Evolutionary conservation across 495 filamentous ascomycete genomes (phyloP), one percentile per base, ranked within the genome.

Genomic region (Aeminium ludgeri): DNA sequence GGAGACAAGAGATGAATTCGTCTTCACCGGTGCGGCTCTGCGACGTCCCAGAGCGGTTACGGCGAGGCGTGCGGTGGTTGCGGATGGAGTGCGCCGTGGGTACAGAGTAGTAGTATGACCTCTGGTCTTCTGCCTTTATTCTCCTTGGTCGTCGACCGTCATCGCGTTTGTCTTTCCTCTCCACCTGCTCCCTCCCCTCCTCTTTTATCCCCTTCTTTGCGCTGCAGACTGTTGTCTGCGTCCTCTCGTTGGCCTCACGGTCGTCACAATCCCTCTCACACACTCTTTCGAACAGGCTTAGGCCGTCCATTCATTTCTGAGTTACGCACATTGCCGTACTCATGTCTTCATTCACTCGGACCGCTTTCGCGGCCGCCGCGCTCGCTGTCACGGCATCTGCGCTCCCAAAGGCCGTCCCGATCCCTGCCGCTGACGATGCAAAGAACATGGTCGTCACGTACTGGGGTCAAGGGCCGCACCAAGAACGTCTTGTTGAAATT

Each of bases 391-490:
- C 46, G 10, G 40, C 41, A 15, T 43, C 41, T 30, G 51, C 49
- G 12, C 37, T 48, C 10, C 61, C 57, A 40, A 37, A 56, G 41
- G 43, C 55, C 12, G 38, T 41, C 13, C 39, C 23, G 3, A 25
- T 25, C 8, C 23, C 23, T 25, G 23, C 23, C 23, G 23, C 23
- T 8, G 23, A 25, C 8, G 23, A 25, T 25, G 8, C 55, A 3
- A 49, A 38, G 10, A 60, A 45, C 27, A 72, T 72, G 49, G 53
- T 71, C n/a, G 67, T 54, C n/a, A 55, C 68, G 8, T 73, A 73
- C 47, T 73, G 64, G 56, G 69, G 69, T 36, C 59, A 69, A 57
- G 68, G 65, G 23, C 41, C 53, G 1, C 46, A 57, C 33, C 64
- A 72, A 41, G 39, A 49, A 7, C 34, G 64, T 17, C 65, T 84